phyloP scores from a whole-genome alignment of 2,329 filamentous ascomycete genomes.

The Colletotrichum sp. region DNA sequence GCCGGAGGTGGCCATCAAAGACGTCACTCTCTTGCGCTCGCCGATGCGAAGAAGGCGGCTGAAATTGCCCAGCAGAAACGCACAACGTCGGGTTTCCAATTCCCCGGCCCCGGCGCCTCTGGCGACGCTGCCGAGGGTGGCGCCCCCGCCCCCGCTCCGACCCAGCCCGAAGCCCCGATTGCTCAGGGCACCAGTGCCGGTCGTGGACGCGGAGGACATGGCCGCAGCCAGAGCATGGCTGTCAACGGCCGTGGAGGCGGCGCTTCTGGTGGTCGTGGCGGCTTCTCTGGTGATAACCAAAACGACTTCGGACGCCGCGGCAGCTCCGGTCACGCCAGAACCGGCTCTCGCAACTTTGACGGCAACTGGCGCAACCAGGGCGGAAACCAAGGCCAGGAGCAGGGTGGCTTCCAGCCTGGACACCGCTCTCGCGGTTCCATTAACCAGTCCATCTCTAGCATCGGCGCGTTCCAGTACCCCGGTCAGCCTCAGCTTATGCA shows the following conservation, averaged over 20 bases:
- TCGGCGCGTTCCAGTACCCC: slow-evolving; percentile 89
- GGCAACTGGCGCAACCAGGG: slow-evolving; percentile 93
- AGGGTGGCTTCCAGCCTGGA: slow-evolving; percentile 86
- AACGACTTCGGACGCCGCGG: slow-evolving; percentile 73
- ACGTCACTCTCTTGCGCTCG: slow-evolving; percentile 91
- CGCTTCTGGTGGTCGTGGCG: slow-evolving; percentile 65
- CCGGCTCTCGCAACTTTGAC: slow-evolving; percentile 92
- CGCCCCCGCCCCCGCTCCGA: slow-evolving; percentile 30
- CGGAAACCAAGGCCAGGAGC: slow-evolving; percentile 73
- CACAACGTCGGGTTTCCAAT: slow-evolving; percentile 93
- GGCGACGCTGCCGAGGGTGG: slow-evolving; percentile 63
- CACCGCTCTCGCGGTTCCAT: slow-evolving; percentile 87
- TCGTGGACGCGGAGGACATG: slow-evolving; percentile 65
- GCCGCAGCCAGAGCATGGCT: slow-evolving; percentile 92
- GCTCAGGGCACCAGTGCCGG: slow-evolving; percentile 50
- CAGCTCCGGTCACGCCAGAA: slow-evolving; percentile 72
- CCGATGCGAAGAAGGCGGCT: slow-evolving; percentile 96
- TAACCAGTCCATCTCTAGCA: slow-evolving; percentile 77
- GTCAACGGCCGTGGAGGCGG: slow-evolving; percentile 64
- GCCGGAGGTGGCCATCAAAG: slow-evolving; percentile 84
- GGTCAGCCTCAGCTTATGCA: slow-evolving; percentile 88
- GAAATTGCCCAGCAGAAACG: slow-evolving; percentile 96
- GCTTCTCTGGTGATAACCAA: slow-evolving; percentile 57
- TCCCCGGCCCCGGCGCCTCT: slow-evolving; percentile 77
- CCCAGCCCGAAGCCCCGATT: slow-evolving; percentile 40